Conservation (phyloP, 176 grass and related monocot species). For the Triticum monococcum region DNA sequence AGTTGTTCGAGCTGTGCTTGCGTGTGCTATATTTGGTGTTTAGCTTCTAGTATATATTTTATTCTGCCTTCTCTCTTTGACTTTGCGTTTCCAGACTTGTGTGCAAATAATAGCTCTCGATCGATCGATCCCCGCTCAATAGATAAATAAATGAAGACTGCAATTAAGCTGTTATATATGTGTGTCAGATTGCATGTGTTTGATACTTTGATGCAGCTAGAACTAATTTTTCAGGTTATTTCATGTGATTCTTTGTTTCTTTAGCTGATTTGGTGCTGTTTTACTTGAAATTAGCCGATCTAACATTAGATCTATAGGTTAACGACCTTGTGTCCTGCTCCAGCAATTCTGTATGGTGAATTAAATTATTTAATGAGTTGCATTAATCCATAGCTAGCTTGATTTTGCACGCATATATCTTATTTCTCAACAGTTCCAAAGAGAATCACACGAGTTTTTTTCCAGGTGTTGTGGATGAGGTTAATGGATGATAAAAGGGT, state of each 20-base stretch:
- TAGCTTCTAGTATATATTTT: not conserved
- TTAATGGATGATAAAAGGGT: not conserved
- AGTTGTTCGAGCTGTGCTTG: slow-evolving; percentile 6
- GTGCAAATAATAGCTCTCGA: too few relatives aligned
- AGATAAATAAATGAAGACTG: too few relatives aligned
- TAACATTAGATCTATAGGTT: not conserved
- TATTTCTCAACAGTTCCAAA: not conserved
- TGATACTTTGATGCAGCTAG: not conserved
- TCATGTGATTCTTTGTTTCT: not conserved
- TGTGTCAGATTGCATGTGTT: too few relatives aligned
- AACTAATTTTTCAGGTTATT: not conserved
- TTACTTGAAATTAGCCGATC: too few relatives aligned
- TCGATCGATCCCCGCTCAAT: too few relatives aligned
- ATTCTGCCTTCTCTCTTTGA: not conserved
- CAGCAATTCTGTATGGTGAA: not conserved
- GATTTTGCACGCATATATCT: not conserved
- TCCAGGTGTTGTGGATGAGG: too few relatives aligned
- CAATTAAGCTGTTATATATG: too few relatives aligned
- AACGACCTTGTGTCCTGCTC: not conserved
- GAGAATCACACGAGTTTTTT: not conserved
- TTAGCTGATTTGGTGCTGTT: not conserved
- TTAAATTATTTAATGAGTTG: not conserved
- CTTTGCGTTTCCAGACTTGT: not conserved
- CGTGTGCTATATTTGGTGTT: not conserved
- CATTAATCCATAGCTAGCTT: too few relatives aligned